Conservation (phyloP, 345 rosid species). For the Aurinia saxatilis region DNA sequence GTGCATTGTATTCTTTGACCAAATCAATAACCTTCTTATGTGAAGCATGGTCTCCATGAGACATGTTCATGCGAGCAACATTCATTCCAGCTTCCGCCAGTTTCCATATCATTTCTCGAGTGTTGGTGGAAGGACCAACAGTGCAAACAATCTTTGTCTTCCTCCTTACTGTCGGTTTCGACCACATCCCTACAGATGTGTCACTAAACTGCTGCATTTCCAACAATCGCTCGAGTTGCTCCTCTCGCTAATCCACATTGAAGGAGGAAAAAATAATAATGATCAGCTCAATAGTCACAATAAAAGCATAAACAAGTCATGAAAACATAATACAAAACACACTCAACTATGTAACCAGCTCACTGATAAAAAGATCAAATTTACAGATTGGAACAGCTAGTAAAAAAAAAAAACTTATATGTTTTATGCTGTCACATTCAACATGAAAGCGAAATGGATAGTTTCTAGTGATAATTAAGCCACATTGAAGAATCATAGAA, state of each 20-base stretch:
- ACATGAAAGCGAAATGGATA: too few species aligned
- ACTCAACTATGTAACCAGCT: not conserved
- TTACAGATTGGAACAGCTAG: not conserved
- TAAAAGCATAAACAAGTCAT: not conserved
- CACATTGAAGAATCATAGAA: too few species aligned
- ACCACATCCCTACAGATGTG: constrained; percentile 67
- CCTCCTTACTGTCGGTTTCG: constrained; percentile 68
- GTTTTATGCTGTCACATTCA: too few species aligned
- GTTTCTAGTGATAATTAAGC: too few species aligned
- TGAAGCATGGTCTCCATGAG: constrained; percentile 97
- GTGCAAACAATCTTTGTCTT: constrained; percentile 99
- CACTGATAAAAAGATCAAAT: not conserved
- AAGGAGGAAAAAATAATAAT: too few species aligned
- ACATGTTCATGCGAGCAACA: constrained; percentile 95
- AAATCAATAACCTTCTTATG: constrained; percentile 95
- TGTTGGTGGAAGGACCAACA: constrained; percentile 89
- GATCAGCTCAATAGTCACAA: not conserved
- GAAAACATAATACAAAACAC: not conserved
- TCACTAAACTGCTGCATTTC: constrained; percentile 58
- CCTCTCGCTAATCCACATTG: constrained; percentile 35
- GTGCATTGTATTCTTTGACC: constrained; percentile 96
- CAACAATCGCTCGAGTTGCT: constrained; percentile 39
- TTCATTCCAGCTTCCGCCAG: constrained; percentile 99
- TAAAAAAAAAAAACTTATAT: too few species aligned
- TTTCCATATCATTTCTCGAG: constrained; percentile 97